Percentiles rank a stretch among this genome's conserved stretches.
phyloP scores from a whole-genome alignment of 2,329 filamentous ascomycete genomes.

The Sordariomycetes sp. region DNA sequence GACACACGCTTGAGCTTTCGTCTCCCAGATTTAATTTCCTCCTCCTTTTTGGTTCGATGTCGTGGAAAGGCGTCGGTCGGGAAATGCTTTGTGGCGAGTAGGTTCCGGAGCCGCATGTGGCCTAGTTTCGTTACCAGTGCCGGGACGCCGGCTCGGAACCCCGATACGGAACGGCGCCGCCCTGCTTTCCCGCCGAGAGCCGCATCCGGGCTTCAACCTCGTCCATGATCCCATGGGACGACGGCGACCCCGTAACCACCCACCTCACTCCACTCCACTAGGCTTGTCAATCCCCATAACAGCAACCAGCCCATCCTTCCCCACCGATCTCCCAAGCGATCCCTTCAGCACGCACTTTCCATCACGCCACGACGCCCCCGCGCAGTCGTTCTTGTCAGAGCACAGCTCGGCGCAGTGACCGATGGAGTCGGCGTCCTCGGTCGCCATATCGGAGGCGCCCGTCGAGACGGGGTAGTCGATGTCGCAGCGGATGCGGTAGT shows the following conservation, averaged over 20 bases:
- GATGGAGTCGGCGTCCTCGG: constrained; percentile 8
- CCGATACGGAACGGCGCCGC: no score
- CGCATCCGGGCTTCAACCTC: background rate
- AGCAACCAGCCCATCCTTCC: background rate
- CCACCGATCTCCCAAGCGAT: constrained; percentile 6
- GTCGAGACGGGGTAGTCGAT: constrained; percentile 9
- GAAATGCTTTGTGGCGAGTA: no score
- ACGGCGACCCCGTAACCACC: no score
- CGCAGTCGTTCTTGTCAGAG: constrained; percentile 8
- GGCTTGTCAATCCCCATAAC: constrained; percentile 1
- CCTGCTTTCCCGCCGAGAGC: no score
- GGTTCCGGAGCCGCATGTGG: no score
- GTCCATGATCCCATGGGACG: background rate
- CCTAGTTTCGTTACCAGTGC: no score
- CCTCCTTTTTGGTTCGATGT: no score
- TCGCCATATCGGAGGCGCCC: constrained; percentile 7
- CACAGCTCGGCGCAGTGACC: constrained; percentile 12
- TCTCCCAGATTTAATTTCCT: no score
- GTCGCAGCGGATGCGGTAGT: constrained; percentile 9
- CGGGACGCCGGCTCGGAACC: no score
- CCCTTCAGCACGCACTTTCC: constrained; percentile 11
- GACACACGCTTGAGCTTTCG: no score
- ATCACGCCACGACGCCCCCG: constrained; percentile 10
- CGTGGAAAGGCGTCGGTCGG: no score
- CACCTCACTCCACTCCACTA: background rate